Conservation (phyloP, 2,329 filamentous ascomycete genomes). For the Fusarium burgessii region DNA sequence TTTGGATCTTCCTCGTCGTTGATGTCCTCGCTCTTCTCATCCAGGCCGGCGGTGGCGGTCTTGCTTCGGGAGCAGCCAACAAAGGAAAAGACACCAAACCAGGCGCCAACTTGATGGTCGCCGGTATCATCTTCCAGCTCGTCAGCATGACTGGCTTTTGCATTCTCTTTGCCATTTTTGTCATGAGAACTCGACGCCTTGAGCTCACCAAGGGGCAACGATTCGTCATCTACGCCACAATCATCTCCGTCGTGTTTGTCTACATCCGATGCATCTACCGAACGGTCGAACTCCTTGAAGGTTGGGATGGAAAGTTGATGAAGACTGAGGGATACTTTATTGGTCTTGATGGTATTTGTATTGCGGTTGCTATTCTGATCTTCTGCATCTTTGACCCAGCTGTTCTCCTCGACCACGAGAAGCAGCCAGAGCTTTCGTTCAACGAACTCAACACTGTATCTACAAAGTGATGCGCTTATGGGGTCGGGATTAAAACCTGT, state of each 20-base stretch:
- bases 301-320: conserved; percentile 63
- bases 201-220: conserved; percentile 47
- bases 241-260: conserved; percentile 57
- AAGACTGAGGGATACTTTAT: conserved; percentile 63
- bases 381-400: conserved; percentile 55
- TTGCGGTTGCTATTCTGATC: conserved; percentile 57
- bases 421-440: background rate
- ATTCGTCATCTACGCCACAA: conserved; percentile 51
- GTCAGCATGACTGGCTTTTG: conserved; percentile 61
- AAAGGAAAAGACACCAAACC: conserved; percentile 52
- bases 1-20: conserved; percentile 61
- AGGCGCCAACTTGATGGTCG: conserved; percentile 62
- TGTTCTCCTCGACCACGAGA: conserved; percentile 1
- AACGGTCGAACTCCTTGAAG: conserved; percentile 62
- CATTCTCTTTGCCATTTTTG: conserved; percentile 53
- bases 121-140: conserved; percentile 63
- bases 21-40: conserved; percentile 33
- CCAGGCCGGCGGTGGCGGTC: conserved; percentile 61
- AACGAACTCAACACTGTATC: conserved; percentile 19
- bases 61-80: conserved; percentile 54
- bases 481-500: fast-evolving
- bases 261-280: conserved; percentile 63
- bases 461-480: background rate
- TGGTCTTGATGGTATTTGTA: conserved; percentile 61
- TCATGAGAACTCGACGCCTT: conserved; percentile 51